phyloP scores from a whole-genome alignment of 129 eudicot genomes.

The carrot (Daucus carota) region DH1_v3.0 NC_030384.2:40026001-40026500 shows the following conservation, averaged over 20 bases:
- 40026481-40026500: conserved; percentile 30
- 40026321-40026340: conserved; percentile 43
- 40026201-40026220: conserved; percentile 25
- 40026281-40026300: conserved; percentile 45
- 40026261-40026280: conserved; percentile 40
- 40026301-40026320: conserved; percentile 41
- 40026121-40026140: conserved; percentile 23
- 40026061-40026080: conserved; percentile 22
- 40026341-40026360: conserved; percentile 43
- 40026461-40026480: conserved; percentile 31
- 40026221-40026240: conserved; percentile 46
- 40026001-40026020: conserved; percentile 33
- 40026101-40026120: conserved; percentile 33
- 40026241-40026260: conserved; percentile 37
- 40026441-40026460: background rate
- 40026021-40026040: conserved; percentile 18
- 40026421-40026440: conserved; percentile 35
- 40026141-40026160: conserved; percentile 40
- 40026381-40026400: conserved; percentile 43
- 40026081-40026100: conserved; percentile 36
- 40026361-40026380: conserved; percentile 40
- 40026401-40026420: conserved; percentile 50
- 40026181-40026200: conserved; percentile 26
- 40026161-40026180: conserved; percentile 38
- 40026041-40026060: conserved; percentile 42